These are phyloP conservation scores for Paralagenidium karlingii DNA, from an alignment of 352 stramenopile genomes.

Conservation along the genomic window DNA sequence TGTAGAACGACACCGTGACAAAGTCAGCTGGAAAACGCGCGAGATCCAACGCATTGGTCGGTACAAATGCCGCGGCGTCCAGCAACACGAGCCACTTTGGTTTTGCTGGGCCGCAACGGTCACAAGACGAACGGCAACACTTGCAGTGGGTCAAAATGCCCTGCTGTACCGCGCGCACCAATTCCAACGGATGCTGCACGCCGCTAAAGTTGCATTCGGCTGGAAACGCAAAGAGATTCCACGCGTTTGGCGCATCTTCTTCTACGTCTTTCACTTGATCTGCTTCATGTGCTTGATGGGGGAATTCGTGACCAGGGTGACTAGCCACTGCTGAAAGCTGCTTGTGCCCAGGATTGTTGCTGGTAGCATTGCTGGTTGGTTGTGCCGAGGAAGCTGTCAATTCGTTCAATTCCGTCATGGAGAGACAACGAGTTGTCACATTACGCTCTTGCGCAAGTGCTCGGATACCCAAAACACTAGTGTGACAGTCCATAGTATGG, in stretches of 20 bases:
- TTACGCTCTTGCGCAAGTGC: slow-evolving; percentile 18
- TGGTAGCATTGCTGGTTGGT: too few relatives aligned
- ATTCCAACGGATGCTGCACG: slow-evolving; percentile 22
- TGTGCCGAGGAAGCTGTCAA: slow-evolving; percentile 6
- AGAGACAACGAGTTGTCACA: slow-evolving; percentile 16
- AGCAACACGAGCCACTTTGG: slow-evolving; percentile 52
- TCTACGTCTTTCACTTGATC: neutral
- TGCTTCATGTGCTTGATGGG: neutral
- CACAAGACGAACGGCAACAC: slow-evolving; percentile 15
- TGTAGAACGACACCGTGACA: slow-evolving; percentile 73
- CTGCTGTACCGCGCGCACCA: too few relatives aligned
- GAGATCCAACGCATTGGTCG: slow-evolving; percentile 42
- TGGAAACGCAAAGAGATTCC: slow-evolving; percentile 47
- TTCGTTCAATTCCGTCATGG: slow-evolving; percentile 21
- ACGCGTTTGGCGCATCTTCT: slow-evolving; percentile 1
- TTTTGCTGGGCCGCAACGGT: neutral
- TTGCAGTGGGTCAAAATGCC: too few relatives aligned
- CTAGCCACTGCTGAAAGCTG: too few relatives aligned
- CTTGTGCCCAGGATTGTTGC: too few relatives aligned
- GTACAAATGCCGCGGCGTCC: slow-evolving; percentile 57
- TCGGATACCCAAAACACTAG: slow-evolving; percentile 56
- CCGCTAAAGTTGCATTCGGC: slow-evolving; percentile 75
- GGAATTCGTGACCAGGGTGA: neutral
- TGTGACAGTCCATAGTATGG: slow-evolving; percentile 55
- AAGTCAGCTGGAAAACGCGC: slow-evolving; percentile 34